Conservation (phyloP, 192 early-diverging fungal species). For the Physocladia obscura region DNA sequence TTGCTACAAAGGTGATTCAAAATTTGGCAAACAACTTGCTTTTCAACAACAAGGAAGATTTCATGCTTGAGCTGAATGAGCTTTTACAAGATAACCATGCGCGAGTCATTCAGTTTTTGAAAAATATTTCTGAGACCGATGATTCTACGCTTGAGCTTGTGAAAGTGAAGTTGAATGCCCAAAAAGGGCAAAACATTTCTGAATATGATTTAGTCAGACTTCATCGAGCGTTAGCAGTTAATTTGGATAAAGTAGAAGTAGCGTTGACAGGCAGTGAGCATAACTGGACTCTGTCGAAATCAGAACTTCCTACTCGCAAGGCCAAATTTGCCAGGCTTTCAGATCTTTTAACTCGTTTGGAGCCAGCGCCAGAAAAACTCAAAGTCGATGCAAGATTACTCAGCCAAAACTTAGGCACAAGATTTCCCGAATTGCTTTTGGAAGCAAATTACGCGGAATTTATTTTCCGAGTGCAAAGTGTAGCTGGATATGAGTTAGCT, state of each 20-base stretch:
- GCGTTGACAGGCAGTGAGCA: constrained; percentile 5
- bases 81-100: constrained; percentile 81
- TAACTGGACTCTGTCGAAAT: not conserved
- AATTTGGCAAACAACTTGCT: constrained; percentile 93
- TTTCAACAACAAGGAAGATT: constrained; percentile 93
- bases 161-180: not conserved
- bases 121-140: constrained; percentile 63
- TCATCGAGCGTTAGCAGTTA: constrained; percentile 39
- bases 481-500: constrained; percentile 8
- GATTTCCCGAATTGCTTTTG: not conserved
- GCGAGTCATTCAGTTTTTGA: constrained; percentile 76
- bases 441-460: constrained; percentile 14
- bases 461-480: constrained; percentile 26
- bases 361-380: constrained; percentile 76
- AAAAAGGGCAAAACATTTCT: constrained; percentile 5
- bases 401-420: not conserved
- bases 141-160: not conserved
- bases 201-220: constrained; percentile 39
- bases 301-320: constrained; percentile 46
- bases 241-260: constrained; percentile 47
- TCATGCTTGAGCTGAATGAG: constrained; percentile 89
- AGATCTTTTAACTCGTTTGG: constrained; percentile 80
- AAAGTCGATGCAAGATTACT: constrained; percentile 19
- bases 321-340: constrained; percentile 77
- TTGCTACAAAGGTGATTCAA: constrained; percentile 94